These are phyloP conservation scores for Ceratocystis papillata DNA, from an alignment of 2,329 filamentous ascomycete species.

Conservation along the genomic window DNA sequence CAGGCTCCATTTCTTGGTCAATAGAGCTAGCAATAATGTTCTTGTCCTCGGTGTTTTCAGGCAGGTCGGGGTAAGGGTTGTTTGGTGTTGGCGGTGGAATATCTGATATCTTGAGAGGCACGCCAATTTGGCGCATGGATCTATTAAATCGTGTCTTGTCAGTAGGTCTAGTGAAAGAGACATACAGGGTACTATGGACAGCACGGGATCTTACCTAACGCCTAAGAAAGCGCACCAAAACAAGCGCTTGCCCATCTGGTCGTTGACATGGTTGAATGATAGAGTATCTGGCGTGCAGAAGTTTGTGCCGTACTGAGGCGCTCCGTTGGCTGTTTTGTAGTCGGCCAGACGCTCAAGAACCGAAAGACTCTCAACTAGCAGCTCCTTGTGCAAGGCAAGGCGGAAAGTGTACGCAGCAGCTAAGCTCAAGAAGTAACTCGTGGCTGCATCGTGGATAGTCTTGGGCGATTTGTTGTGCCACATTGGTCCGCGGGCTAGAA, in stretches of 20 bases:
- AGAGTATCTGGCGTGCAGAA: constrained; percentile 37
- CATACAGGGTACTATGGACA: not conserved
- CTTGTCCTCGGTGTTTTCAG: constrained; percentile 72
- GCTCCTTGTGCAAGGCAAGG: constrained; percentile 55
- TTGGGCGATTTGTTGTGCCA: constrained; percentile 40
- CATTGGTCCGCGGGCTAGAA: constrained; percentile 52
- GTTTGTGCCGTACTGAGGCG: constrained; percentile 26
- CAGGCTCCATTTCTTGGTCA: constrained; percentile 53
- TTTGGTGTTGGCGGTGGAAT: constrained; percentile 66
- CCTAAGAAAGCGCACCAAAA: constrained; percentile 78
- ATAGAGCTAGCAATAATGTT: constrained; percentile 63
- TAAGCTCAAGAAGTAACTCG: constrained; percentile 64
- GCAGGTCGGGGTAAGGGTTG: constrained; percentile 67
- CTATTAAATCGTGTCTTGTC: constrained; percentile 33
- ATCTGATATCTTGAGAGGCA: constrained; percentile 57
- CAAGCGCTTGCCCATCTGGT: constrained; percentile 64
- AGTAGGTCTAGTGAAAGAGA: constrained; percentile 20
- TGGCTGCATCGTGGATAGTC: constrained; percentile 49
- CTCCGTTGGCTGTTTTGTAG: constrained; percentile 32
- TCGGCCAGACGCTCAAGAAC: constrained; percentile 32
- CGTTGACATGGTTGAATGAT: constrained; percentile 57
- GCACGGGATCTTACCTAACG: constrained; percentile 42
- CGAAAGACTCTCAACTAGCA: constrained; percentile 62
- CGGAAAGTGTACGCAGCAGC: constrained; percentile 57
- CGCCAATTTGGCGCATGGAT: constrained; percentile 67